Evolutionary conservation across 148 eudicot genomes (phyloP), one percentile per base, ranked within the genome.

Genomic region (Rhododendron simsii): DNA sequence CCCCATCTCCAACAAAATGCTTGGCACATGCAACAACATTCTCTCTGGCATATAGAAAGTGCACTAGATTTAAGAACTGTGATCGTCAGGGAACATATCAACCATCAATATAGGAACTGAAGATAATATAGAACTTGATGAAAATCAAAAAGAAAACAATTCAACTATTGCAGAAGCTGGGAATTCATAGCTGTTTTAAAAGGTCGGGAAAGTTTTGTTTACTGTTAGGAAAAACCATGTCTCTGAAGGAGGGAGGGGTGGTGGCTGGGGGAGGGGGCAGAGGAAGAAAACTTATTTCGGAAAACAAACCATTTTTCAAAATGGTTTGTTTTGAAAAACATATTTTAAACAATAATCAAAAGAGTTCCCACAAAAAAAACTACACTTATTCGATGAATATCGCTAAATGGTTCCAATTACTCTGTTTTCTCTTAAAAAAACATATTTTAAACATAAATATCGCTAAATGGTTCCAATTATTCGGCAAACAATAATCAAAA

Each of bases 1-100:
- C 98, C 16, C 98, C 98, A 83, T 96, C 98, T 37, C 98, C 98
- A 84, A 94, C 95, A 83, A 91, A 96, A 89, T 96, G 98, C 88
- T 96, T 96, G 85, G 98, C 98, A 87, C 96, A 94, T 84, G 98
- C 96, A 83, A 95, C 83, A 48, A 96, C 93, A 86, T 91, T 94
- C 80, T 94, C 91, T 89, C 98, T 96, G 94, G 85, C 89, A 85
- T 73, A 28, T 44, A 76, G 7, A 30, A 85, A 75, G 85, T 21
- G 77, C 30, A 85, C 41, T 50, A 44, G 13, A 13, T 2, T 41
- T 14, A 85, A 78, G 12, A 51, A 53, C 23, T 28, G 14, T 21
- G 2, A 55, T 85, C 11, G 2, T 61, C 74, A 26, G 80, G 23
- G n/a, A 78, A 78, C 74, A 39, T 23, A 78, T 77, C 35, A 84